Percentiles rank a stretch among this genome's conserved stretches.
These are phyloP conservation scores for Trapa bicornis DNA, from an alignment of 345 rosid genomes.

Conservation along the genomic window DNA sequence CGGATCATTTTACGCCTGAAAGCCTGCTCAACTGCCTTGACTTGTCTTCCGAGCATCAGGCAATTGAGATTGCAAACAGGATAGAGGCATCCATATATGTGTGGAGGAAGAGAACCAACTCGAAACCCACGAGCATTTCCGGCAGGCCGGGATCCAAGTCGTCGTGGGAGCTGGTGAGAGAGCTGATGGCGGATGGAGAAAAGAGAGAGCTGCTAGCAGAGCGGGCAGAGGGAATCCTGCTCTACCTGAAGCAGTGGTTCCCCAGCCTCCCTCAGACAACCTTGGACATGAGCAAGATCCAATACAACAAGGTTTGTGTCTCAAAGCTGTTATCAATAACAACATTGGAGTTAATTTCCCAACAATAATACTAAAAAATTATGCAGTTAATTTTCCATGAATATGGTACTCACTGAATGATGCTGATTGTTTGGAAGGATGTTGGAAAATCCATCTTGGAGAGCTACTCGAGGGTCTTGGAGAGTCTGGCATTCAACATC, in stretches of 20 bases:
- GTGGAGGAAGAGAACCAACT: slow-evolving; percentile 52
- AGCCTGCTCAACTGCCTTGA: slow-evolving; percentile 84
- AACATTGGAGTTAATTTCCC: no score
- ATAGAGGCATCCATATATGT: slow-evolving; percentile 67
- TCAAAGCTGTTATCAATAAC: no score
- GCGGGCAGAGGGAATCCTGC: slow-evolving; percentile 73
- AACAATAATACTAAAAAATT: no score
- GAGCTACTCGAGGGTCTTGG: slow-evolving; percentile 87
- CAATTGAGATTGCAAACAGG: slow-evolving; percentile 83
- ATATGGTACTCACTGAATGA: not conserved
- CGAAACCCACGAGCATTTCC: slow-evolving; percentile 35
- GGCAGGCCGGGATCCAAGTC: slow-evolving; percentile 44
- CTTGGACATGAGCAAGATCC: slow-evolving; percentile 93
- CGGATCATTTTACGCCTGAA: slow-evolving; percentile 81
- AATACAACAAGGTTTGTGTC: slow-evolving; percentile 59
- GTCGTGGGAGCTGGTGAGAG: slow-evolving; percentile 90
- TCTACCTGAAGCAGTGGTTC: slow-evolving; percentile 79
- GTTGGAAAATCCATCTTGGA: slow-evolving; percentile 89
- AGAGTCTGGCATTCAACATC: slow-evolving; percentile 83
- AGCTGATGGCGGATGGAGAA: slow-evolving; percentile 72
- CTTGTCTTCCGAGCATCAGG: slow-evolving; percentile 87
- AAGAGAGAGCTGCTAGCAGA: slow-evolving; percentile 79
- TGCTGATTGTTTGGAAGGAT: slow-evolving; percentile 34
- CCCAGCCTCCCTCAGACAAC: slow-evolving; percentile 92
- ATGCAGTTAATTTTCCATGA: no score